Percentiles rank a stretch among this genome's conserved stretches.
phyloP scores from a whole-genome alignment of 768 basidiomycete genomes.

The Panus rudis region DNA sequence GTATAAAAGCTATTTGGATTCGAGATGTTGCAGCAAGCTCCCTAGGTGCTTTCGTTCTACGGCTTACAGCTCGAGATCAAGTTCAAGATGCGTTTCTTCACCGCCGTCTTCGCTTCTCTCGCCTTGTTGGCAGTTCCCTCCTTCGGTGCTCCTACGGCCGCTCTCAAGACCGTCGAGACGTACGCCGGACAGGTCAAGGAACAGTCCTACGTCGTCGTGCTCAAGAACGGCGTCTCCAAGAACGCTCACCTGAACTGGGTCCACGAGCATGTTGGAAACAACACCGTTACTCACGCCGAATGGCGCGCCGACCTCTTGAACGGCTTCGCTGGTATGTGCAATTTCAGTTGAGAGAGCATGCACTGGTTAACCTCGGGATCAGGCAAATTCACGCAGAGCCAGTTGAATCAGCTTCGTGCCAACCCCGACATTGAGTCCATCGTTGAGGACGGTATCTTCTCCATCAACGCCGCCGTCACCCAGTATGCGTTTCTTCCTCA shows the following conservation, averaged over 20 bases:
- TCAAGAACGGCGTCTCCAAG: constrained; percentile 16
- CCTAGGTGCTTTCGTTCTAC: too few species aligned
- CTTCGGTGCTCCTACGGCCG: too few species aligned
- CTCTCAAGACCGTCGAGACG: too few species aligned
- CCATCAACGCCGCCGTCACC: constrained; percentile 7
- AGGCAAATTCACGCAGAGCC: constrained; percentile 12
- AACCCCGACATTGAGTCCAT: constrained; percentile 16
- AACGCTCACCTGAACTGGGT: constrained; percentile 12
- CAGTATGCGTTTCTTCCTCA: constrained; percentile 4
- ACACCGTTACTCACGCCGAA: constrained; percentile 14
- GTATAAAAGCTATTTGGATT: too few species aligned
- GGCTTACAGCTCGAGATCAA: too few species aligned
- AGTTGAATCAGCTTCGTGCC: constrained; percentile 14
- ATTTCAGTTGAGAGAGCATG: not conserved
- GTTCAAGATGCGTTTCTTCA: too few species aligned
- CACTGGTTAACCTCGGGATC: not conserved
- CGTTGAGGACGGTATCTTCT: constrained; percentile 14
- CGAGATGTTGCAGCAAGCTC: too few species aligned
- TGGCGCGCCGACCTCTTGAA: constrained; percentile 14
- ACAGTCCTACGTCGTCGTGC: constrained; percentile 16
- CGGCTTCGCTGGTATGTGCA: constrained; percentile 16
- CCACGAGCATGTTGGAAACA: constrained; percentile 2
- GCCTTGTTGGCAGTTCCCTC: too few species aligned
- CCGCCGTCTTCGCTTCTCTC: too few species aligned
- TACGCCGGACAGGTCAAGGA: constrained; percentile 11